A percentile compares a stretch with the other conserved stretches of the same genome.
Evolutionary conservation across 768 basidiomycete genomes (phyloP).

Genomic region (Boletus insuetus): DNA sequence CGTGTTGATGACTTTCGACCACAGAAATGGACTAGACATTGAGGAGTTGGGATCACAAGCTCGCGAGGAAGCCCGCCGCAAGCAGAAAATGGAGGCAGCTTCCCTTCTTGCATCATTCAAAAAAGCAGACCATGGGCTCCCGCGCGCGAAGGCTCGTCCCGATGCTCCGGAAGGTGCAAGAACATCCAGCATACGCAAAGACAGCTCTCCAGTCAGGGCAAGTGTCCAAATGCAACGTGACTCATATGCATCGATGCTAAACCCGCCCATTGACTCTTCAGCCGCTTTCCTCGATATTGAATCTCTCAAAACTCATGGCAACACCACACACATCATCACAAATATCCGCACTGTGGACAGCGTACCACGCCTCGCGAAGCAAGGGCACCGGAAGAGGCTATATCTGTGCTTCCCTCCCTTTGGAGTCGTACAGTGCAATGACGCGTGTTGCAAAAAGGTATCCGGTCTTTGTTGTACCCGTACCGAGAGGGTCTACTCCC

Average conservation of each 20-base stretch:
- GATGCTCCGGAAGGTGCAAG: slow-evolving; percentile 3
- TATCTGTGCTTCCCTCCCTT: slow-evolving; percentile 79
- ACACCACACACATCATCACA: slow-evolving; percentile 70
- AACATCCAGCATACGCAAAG: slow-evolving; percentile 41
- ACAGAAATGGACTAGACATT: slow-evolving; percentile 45
- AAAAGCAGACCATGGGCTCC: slow-evolving; percentile 9
- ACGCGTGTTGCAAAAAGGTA: slow-evolving; percentile 57
- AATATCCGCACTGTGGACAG: slow-evolving; percentile 82
- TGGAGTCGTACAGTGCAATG: slow-evolving; percentile 74
- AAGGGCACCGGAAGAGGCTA: slow-evolving; percentile 79
- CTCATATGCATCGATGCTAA: not conserved
- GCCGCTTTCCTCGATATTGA: slow-evolving; percentile 82
- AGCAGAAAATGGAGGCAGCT: slow-evolving; percentile 24
- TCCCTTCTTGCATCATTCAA: slow-evolving; percentile 12
- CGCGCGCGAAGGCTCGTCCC: slow-evolving; percentile 5
- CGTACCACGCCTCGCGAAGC: slow-evolving; percentile 82
- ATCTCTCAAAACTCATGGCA: slow-evolving; percentile 64
- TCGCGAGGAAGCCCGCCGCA: slow-evolving; percentile 32
- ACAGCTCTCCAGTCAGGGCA: slow-evolving; percentile 68
- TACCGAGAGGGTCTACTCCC: slow-evolving; percentile 50
- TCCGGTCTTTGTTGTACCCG: slow-evolving; percentile 78
- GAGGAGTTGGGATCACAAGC: slow-evolving; percentile 33
- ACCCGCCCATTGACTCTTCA: slow-evolving; percentile 28
- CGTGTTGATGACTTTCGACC: slow-evolving; percentile 5
- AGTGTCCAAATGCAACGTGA: slow-evolving; percentile 12